These are phyloP conservation scores for Huntiella savannae DNA, from an alignment of 2,329 filamentous ascomycete species.

Conservation along the genomic window DNA sequence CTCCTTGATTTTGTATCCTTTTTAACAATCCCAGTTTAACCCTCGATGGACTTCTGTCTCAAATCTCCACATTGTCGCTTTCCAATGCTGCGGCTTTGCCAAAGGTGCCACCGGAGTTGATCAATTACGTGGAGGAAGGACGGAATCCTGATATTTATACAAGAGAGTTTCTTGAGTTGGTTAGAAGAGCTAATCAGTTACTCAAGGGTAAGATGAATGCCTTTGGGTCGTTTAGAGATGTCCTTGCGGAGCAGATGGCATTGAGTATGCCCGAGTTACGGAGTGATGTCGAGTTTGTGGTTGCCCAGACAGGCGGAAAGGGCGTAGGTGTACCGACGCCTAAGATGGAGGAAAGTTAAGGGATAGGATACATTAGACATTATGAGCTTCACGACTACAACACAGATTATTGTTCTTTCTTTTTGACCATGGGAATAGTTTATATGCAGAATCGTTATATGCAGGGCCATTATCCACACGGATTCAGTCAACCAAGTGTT, in stretches of 20 bases:
- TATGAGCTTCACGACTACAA: too few species aligned
- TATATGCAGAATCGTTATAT: too few species aligned
- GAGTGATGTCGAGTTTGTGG: conserved; percentile 31
- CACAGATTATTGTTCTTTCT: too few species aligned
- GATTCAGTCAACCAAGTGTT: too few species aligned
- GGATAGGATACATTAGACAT: neutral
- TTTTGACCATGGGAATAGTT: neutral
- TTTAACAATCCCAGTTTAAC: conserved; percentile 18
- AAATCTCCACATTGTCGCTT: conserved; percentile 22
- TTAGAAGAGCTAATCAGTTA: conserved; percentile 45
- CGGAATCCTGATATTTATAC: conserved; percentile 60
- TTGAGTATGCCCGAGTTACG: conserved; percentile 39
- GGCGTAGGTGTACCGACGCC: conserved; percentile 1
- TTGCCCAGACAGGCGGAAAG: conserved; percentile 24
- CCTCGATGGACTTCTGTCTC: conserved; percentile 22
- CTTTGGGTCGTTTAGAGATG: conserved; percentile 41
- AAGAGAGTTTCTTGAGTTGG: conserved; percentile 52
- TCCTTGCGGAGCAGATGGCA: conserved; percentile 39
- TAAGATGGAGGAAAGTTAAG: conserved; percentile 1
- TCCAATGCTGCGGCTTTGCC: conserved; percentile 25
- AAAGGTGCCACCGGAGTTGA: conserved; percentile 39
- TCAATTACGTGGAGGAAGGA: conserved; percentile 51
- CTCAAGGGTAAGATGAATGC: conserved; percentile 45
- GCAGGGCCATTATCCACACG: too few species aligned
- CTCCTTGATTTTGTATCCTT: too few species aligned